Evolutionary conservation across 768 basidiomycete species (phyloP).

Genomic region (Chiua virens): DNA sequence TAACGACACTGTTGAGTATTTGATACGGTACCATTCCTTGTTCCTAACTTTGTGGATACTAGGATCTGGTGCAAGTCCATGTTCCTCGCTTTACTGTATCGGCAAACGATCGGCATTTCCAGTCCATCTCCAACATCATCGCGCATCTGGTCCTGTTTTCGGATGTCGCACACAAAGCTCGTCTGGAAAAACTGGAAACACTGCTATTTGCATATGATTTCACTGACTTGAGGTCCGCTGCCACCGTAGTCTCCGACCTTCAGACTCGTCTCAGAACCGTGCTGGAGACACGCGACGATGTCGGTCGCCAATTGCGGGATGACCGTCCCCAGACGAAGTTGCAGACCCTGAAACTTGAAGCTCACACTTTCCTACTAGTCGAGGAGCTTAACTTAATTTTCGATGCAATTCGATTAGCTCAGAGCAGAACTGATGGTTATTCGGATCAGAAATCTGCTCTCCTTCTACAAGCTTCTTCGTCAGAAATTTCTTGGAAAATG

Average conservation of each 20-base stretch:
- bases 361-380: constrained; percentile 67
- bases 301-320: constrained; percentile 33
- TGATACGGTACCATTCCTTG: neutral
- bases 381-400: constrained; percentile 85
- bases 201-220: constrained; percentile 89
- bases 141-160: constrained; percentile 88
- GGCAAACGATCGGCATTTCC: constrained; percentile 79
- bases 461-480: constrained; percentile 75
- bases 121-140: constrained; percentile 82
- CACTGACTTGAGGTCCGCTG: constrained; percentile 69
- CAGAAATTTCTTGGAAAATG: constrained; percentile 92
- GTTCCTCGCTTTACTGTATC: constrained; percentile 87
- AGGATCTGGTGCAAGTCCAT: constrained; percentile 82
- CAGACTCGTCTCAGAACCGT: constrained; percentile 71
- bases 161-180: constrained; percentile 79
- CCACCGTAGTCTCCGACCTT: constrained; percentile 65
- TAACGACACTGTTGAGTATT: constrained; percentile 56
- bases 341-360: constrained; percentile 66
- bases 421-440: constrained; percentile 67
- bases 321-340: constrained; percentile 42
- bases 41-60: constrained; percentile 9
- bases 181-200: constrained; percentile 75
- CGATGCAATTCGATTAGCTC: constrained; percentile 81
- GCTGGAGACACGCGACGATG: constrained; percentile 50
- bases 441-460: constrained; percentile 79